Base-by-base conservation (phyloP, 805 yeast species). In the Candida tibetensis region DNA sequence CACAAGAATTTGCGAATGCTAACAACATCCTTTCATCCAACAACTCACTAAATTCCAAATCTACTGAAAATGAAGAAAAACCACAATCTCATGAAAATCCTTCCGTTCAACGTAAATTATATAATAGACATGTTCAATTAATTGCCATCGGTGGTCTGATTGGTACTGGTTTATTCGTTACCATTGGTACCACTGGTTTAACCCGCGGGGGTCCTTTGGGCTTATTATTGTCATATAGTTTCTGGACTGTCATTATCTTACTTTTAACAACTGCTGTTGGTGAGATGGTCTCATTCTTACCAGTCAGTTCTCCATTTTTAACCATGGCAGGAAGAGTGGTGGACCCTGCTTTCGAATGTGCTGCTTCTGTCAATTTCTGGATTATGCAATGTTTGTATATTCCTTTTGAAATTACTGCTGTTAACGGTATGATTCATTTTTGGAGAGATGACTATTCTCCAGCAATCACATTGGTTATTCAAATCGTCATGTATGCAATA, bases 331-430 rank as follows among this genome's bases (percentile, higher is more conserved):
- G 69, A 12, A 47, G 68, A 35, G 62, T 57, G 15, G 61, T 64
- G 17, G 69, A 64, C 47, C 64, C 63, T 30, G 64, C 69, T 12
- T 54, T 60, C 35, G 69, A 63, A 46, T 42, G 42, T 32, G 46
- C 46, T 14, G 39, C 40, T 5, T 27, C 42, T 19, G 44, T 60
- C 30, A 65, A 65, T 47, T 65, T 64, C 39, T 65, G 67, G 58
- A 45, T 72, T 18, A 66, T 71, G 69, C 67, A 69, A 45, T 60
- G 69, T 32, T 55, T 69, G 39, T 69, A 81, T 42, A 82, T 87
- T 34, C 95, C 95, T 2, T 85, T 81, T 51, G 95, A 88, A 61
- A 81, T 87, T 37, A 84, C 84, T 5, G 84, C 89, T 5, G 90
- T 83, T 6, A 84, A 85, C 48, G 74, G 87, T 10, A 79, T 87